phyloP scores from a whole-genome alignment of 1,284 basidiomycete species.

The Cystobasidiaceae sp. region DNA sequence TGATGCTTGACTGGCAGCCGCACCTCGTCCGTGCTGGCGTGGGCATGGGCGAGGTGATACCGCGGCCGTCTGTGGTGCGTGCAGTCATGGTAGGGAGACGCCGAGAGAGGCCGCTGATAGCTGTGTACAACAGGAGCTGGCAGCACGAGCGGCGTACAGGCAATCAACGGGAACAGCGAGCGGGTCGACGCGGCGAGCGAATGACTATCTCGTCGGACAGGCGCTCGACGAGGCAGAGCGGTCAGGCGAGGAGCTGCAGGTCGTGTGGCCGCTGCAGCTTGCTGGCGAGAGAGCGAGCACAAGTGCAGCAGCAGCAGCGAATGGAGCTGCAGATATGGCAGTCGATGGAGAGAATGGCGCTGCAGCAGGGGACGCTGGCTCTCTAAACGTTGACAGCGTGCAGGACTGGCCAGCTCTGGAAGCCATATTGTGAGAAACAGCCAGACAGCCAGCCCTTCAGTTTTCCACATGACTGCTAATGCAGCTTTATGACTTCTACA shows the following conservation, averaged over 20 bases:
- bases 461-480: background rate
- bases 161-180: slow-evolving; percentile 60
- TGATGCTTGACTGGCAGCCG: slow-evolving; percentile 71
- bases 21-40: slow-evolving; percentile 67
- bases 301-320: background rate
- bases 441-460: background rate
- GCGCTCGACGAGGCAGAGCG: slow-evolving; percentile 72
- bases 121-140: slow-evolving; percentile 35
- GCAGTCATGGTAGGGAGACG: slow-evolving; percentile 33
- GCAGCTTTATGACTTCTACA: slow-evolving; percentile 46
- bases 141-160: slow-evolving; percentile 48
- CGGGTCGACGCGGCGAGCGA: slow-evolving; percentile 64
- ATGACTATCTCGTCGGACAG: slow-evolving; percentile 78
- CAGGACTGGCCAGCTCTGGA: slow-evolving; percentile 85
- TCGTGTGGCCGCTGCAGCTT: slow-evolving; percentile 71
- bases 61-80: slow-evolving; percentile 65
- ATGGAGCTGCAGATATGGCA: background rate
- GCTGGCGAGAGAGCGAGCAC: background rate
- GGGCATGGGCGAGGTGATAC: slow-evolving; percentile 74
- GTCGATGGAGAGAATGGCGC: background rate
- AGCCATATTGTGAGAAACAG: slow-evolving; percentile 70
- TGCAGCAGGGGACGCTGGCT: background rate
- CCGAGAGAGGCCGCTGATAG: slow-evolving; percentile 5
- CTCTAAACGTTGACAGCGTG: slow-evolving; percentile 54
- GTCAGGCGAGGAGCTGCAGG: slow-evolving; percentile 62